These are phyloP conservation scores for Melanomma pulvis-pyrius DNA, from an alignment of 495 filamentous ascomycete species.

Conservation along the genomic window DNA sequence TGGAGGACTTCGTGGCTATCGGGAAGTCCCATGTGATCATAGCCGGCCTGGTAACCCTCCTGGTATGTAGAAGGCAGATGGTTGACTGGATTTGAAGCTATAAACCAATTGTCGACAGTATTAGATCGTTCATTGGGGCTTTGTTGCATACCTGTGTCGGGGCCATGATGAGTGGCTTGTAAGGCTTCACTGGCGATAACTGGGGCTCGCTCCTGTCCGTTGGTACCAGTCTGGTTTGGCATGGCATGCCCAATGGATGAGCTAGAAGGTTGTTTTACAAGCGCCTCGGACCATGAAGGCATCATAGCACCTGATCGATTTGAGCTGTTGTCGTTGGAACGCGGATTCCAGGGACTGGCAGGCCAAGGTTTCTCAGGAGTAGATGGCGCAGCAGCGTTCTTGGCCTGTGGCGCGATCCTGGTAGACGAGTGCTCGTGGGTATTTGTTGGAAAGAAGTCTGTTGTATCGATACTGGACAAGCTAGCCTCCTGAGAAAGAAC, in stretches of 20 bases:
- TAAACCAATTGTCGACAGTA: not conserved
- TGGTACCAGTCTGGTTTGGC: not conserved
- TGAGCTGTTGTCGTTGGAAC: not conserved
- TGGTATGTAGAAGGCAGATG: slow-evolving; percentile 31
- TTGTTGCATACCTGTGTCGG: not conserved
- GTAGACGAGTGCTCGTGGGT: slow-evolving; percentile 45
- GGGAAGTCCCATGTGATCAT: slow-evolving; percentile 33
- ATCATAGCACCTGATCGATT: slow-evolving; percentile 4
- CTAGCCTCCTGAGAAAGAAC: slow-evolving; percentile 38
- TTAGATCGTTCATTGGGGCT: slow-evolving; percentile 5
- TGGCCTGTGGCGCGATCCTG: slow-evolving; percentile 22
- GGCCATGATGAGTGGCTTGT: not conserved
- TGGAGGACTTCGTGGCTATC: slow-evolving; percentile 36
- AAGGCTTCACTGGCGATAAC: not conserved
- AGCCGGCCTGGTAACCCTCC: slow-evolving; percentile 44
- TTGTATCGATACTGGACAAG: slow-evolving; percentile 44
- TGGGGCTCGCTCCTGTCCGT: not conserved
- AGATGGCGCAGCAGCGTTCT: slow-evolving; percentile 7
- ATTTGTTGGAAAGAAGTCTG: slow-evolving; percentile 49
- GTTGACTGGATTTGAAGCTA: slow-evolving; percentile 5
- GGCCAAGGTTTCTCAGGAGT: slow-evolving; percentile 34
- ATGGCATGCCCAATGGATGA: not conserved
- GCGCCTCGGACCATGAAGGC: slow-evolving; percentile 19
- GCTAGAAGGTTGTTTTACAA: slow-evolving; percentile 2
- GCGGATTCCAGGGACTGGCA: slow-evolving; percentile 29